Conservation (phyloP, 129 eudicot species). For the Daucus carota region DH1_v3.0 NC_030382.2:48050501-48051000, state of each 20-base stretch:
- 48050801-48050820: neutral
- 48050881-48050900: neutral
- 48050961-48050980: conserved; percentile 1
- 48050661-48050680: neutral
- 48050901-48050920: neutral
- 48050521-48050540: neutral
- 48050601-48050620: conserved; percentile 9
- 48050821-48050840: neutral
- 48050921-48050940: neutral
- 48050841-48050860: neutral
- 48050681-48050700: conserved; percentile 10
- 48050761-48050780: conserved; percentile 50
- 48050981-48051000: neutral
- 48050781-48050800: neutral
- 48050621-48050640: conserved; percentile 34
- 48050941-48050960: neutral
- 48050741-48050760: conserved; percentile 55
- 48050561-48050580: neutral
- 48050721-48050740: conserved; percentile 43
- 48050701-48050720: conserved; percentile 18
- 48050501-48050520: neutral
- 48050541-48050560: neutral
- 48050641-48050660: conserved; percentile 22
- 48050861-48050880: neutral
- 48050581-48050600: neutral